A percentile compares a stretch with the other conserved stretches of the same genome.
Conservation (phyloP, 2,329 filamentous ascomycete genomes). For the Aspergillus tamarii region DNA sequence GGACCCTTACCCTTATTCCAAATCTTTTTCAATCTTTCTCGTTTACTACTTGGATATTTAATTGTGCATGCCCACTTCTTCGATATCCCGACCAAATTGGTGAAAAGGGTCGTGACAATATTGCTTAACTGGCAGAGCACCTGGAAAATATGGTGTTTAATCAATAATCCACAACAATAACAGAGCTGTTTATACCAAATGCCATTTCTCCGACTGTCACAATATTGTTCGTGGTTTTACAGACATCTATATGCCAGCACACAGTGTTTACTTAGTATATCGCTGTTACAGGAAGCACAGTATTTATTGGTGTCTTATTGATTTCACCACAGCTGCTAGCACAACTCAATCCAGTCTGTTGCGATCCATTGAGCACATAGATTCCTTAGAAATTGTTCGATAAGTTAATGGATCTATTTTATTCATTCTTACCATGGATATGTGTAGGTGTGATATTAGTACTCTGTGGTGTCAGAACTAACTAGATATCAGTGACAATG, state of each 20-base stretch:
- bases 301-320: not conserved
- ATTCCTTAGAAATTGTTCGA: not conserved
- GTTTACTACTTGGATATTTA: not conserved
- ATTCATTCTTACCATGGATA: not conserved
- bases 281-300: not conserved
- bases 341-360: not conserved
- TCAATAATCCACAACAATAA: not conserved
- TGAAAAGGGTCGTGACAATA: not conserved
- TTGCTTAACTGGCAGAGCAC: not conserved
- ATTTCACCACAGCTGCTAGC: not conserved
- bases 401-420: not conserved
- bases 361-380: not conserved
- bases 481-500: not conserved
- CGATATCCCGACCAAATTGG: not conserved
- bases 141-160: not conserved
- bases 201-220: not conserved
- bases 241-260: not conserved
- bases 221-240: not conserved
- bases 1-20: not conserved
- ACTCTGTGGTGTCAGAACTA: not conserved
- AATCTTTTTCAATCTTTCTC: not conserved
- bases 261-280: not conserved
- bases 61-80: not conserved
- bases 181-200: not conserved
- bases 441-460: not conserved